phyloP scores from a whole-genome alignment of 164 flowering plant species.

The Magnolia kwangsiensis region DNA sequence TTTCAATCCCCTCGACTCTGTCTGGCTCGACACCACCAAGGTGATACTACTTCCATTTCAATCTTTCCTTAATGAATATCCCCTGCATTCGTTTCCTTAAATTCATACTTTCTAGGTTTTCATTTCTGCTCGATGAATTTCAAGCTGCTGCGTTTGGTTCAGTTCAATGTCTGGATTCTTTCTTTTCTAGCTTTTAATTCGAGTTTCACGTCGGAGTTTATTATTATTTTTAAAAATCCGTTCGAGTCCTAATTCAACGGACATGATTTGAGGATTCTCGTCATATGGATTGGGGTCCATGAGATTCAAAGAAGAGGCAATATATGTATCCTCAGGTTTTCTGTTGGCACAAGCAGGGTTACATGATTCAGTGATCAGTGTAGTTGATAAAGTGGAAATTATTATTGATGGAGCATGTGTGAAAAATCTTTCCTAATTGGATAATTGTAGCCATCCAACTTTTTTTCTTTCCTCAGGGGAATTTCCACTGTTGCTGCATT shows the following conservation, averaged over 20 bases:
- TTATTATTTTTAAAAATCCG: too few relatives aligned
- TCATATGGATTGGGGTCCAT: background rate
- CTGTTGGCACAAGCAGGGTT: background rate
- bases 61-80: background rate
- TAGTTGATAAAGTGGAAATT: background rate
- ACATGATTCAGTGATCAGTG: background rate
- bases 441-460: too few relatives aligned
- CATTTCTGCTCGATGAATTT: background rate
- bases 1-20: conserved; percentile 96
- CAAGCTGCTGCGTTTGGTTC: background rate
- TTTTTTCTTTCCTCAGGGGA: too few relatives aligned
- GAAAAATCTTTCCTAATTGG: too few relatives aligned
- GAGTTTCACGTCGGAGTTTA: too few relatives aligned
- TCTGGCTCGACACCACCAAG: conserved; percentile 95
- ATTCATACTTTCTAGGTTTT: background rate
- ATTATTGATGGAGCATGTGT: too few relatives aligned
- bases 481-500: too few relatives aligned
- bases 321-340: background rate
- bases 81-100: background rate
- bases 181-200: too few relatives aligned
- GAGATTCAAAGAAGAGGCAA: background rate
- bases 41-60: conserved; percentile 26
- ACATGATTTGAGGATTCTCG: too few relatives aligned
- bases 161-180: background rate
- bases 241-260: background rate